Evolutionary conservation across 306 rosid species (phyloP), one percentile per base, ranked within the genome.

Genomic region (Quercus wislizeni): DNA sequence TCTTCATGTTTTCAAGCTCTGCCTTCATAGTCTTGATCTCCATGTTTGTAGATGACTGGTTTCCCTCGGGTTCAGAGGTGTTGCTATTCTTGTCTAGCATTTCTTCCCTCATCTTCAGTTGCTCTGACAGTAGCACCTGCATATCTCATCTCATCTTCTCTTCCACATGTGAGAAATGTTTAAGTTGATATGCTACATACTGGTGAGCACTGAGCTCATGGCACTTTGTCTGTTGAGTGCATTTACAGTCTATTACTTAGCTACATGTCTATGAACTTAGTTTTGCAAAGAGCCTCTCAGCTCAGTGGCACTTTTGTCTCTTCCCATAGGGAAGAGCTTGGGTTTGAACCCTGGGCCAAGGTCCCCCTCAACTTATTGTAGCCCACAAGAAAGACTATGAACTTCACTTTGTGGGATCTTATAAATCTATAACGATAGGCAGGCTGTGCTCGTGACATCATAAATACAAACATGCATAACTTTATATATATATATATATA

Each of bases 111-210:
- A 96, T 90, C 88, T 91, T 96, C 76, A 90, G 78, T 88, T 96
- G 99, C 90, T 96, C 97, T 30, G 87, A 85, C 78, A 89, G 83
- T 30, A 85, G 84, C 74, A 96, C 93, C 99, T 93, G 94, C 94
- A 69, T 33, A 71, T 72, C 73, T 58, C 61, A 55, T 78, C 33
- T 71, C 61, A 55, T 78, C 33, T 71, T 58, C 64, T 68, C 31
- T 74, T 86, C 57, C 19, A 61, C 65, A 84, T 73, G 76, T 67
- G 73, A 43, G 79, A 81, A 27, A 67, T 74, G 15, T 71, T 71
- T 70, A 81, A 14, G 69, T 71, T 75, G 78, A 58, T 58, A 71
- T 35, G 17, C 73, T 15, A 61, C 35, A 21, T 18, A 18, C 52
- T 41, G 28, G 41, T 27, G 55, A 14, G 63, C 35, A 38, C 25